Evolutionary conservation across 2,329 filamentous ascomycete species (phyloP).

Genomic region (Trichoderma sp.): DNA sequence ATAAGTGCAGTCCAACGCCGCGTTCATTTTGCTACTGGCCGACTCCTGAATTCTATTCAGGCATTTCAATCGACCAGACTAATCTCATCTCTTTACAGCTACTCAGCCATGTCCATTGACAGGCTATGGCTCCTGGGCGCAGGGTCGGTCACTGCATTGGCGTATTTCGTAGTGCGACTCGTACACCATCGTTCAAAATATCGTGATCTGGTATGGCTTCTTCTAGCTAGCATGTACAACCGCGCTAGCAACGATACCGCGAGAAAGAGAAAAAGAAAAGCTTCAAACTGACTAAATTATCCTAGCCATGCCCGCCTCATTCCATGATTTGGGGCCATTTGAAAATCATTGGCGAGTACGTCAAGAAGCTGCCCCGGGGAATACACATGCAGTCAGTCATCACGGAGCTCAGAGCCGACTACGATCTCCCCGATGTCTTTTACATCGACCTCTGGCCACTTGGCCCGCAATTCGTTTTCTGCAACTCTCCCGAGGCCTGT

Average conservation of each 20-base stretch:
- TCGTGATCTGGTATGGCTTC: neutral
- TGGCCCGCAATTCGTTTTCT: neutral
- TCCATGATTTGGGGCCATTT: neutral
- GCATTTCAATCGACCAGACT: neutral
- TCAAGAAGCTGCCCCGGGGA: neutral
- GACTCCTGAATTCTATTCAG: neutral
- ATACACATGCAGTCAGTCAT: neutral
- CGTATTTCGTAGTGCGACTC: neutral
- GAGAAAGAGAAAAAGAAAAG: neutral
- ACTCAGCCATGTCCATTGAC: neutral
- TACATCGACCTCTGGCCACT: neutral
- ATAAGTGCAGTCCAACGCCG: neutral
- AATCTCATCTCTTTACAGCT: neutral
- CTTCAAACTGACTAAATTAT: neutral
- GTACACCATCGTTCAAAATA: neutral
- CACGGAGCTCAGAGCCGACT: neutral
- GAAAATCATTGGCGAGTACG: neutral
- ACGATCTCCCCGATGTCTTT: neutral
- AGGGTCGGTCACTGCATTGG: neutral
- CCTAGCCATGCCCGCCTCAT: neutral
- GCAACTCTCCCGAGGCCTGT: neutral
- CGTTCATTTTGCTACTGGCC: neutral
- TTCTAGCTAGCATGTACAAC: neutral
- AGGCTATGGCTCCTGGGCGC: neutral
- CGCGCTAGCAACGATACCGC: neutral